These are phyloP conservation scores for Batkoa obscura DNA, from an alignment of 371 early-diverging fungal genomes.

Conservation along the genomic window DNA sequence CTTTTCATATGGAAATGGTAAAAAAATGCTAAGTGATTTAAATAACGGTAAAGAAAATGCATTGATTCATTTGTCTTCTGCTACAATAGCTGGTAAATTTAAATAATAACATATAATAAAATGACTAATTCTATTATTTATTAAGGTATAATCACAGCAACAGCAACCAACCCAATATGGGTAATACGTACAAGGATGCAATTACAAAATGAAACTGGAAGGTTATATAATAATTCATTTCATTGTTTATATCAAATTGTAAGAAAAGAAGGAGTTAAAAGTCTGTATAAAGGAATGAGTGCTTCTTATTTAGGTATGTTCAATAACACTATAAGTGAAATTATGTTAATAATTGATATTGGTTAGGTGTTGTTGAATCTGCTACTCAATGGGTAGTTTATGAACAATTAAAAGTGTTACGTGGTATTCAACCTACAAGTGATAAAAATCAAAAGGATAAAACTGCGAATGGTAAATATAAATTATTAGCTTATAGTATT, in stretches of 20 bases:
- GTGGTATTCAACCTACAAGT: background rate
- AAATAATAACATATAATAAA: background rate
- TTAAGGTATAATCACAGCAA: conserved; percentile 42
- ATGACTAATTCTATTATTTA: no score
- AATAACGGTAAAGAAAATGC: conserved; percentile 60
- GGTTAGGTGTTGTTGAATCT: conserved; percentile 56
- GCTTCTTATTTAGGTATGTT: conserved; percentile 53
- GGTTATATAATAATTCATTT: conserved; percentile 46
- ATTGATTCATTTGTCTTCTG: conserved; percentile 59
- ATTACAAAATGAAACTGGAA: conserved; percentile 28
- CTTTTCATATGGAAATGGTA: conserved; percentile 73
- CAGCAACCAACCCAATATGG: conserved; percentile 90
- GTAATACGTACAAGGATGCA: conserved; percentile 90
- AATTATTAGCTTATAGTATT: conserved; percentile 2
- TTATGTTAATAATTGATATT: background rate
- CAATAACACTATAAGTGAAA: background rate
- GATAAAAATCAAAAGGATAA: background rate
- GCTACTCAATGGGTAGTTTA: conserved; percentile 90
- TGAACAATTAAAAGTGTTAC: conserved; percentile 61
- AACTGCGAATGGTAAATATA: conserved; percentile 8
- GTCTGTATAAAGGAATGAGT: conserved; percentile 77
- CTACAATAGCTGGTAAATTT: conserved; percentile 52
- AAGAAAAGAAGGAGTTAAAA: conserved; percentile 55
- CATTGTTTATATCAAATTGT: conserved; percentile 51
- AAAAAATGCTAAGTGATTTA: conserved; percentile 43